These are phyloP conservation scores for Dissophora globulifera DNA, from an alignment of 192 early-diverging fungal species.

Conservation along the genomic window DNA sequence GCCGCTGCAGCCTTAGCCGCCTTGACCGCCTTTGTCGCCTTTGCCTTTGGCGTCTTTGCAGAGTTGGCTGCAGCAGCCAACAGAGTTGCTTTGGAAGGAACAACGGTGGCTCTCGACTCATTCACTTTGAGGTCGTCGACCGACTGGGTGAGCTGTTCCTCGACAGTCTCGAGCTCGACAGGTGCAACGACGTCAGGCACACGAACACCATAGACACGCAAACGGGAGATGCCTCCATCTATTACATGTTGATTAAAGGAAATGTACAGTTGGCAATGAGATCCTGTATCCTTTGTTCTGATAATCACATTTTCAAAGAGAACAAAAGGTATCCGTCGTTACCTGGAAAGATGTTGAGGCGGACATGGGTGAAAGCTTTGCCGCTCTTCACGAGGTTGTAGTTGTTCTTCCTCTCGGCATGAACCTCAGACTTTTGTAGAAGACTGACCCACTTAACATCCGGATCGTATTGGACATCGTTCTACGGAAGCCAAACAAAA, in stretches of 20 bases:
- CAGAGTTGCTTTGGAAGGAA: not conserved
- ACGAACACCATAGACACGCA: conserved; percentile 80
- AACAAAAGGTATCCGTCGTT: conserved; percentile 2
- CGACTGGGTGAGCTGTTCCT: conserved; percentile 16
- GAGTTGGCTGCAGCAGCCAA: conserved; percentile 1
- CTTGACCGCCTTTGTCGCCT: not conserved
- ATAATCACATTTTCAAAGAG: too few relatives aligned
- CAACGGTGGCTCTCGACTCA: conserved; percentile 1
- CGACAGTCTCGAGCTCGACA: conserved; percentile 2
- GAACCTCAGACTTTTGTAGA: conserved; percentile 73
- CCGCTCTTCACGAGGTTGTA: conserved; percentile 65
- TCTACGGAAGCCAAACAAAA: conserved; percentile 36
- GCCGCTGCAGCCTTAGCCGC: not conserved
- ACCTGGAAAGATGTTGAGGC: conserved; percentile 84
- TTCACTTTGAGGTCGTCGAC: conserved; percentile 38
- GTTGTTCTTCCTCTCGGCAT: conserved; percentile 76
- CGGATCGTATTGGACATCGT: conserved; percentile 42
- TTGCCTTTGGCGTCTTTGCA: not conserved
- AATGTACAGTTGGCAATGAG: too few relatives aligned
- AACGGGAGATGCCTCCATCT: conserved; percentile 90
- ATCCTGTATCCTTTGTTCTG: not conserved
- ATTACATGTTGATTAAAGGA: too few relatives aligned
- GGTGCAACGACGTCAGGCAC: conserved; percentile 35
- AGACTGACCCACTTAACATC: conserved; percentile 59
- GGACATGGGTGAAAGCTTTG: conserved; percentile 69